Percentiles rank a stretch among this genome's conserved stretches.
These are phyloP conservation scores for Aegilops longissima DNA, from an alignment of 176 grass and related monocot genomes.

Conservation along the genomic window DNA sequence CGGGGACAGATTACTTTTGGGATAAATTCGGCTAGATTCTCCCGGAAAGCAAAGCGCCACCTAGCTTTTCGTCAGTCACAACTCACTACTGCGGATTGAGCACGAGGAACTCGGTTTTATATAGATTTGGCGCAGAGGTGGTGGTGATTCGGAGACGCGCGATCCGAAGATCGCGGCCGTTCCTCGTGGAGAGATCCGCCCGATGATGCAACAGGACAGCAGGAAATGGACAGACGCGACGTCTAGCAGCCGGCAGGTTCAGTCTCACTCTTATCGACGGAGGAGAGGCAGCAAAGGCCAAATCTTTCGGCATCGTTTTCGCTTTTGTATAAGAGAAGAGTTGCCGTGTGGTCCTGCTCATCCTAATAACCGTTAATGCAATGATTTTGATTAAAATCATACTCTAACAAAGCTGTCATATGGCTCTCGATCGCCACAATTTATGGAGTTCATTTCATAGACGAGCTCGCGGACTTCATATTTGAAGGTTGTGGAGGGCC, in stretches of 20 bases:
- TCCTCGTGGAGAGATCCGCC: neutral
- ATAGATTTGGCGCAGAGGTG: neutral
- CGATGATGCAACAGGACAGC: neutral
- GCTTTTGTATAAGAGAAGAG: neutral
- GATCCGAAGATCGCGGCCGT: neutral
- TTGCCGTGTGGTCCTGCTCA: no score
- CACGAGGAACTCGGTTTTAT: neutral
- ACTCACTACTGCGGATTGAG: neutral
- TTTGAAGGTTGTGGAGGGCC: no score
- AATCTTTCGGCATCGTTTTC: conserved; percentile 7
- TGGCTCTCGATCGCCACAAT: no score
- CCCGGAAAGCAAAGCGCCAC: neutral
- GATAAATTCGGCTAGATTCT: neutral
- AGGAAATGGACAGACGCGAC: neutral
- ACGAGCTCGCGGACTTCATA: no score
- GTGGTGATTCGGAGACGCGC: neutral
- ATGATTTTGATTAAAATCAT: no score
- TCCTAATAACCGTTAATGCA: no score
- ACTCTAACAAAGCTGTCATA: no score
- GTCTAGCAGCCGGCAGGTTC: neutral
- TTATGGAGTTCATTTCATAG: no score
- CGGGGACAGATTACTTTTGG: neutral
- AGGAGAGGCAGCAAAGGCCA: neutral
- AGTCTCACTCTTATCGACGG: neutral
- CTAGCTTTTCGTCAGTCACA: neutral